Conservation (phyloP, 257 asterid species). For the Primulina huaijiensis region DNA sequence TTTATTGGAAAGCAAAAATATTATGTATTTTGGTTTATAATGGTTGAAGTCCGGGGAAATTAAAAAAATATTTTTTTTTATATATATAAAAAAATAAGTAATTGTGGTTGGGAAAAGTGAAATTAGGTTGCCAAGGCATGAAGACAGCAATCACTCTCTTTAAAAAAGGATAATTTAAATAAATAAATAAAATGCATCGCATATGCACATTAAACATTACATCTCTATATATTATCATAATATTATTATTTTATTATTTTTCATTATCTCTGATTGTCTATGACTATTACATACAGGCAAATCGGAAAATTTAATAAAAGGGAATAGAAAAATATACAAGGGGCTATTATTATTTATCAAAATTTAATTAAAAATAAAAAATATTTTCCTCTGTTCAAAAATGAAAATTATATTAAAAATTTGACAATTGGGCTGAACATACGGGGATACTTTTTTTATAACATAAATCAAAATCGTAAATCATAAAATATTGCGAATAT, state of each 20-base stretch:
- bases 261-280: too few relatives aligned
- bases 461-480: too few relatives aligned
- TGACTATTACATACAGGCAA: background rate
- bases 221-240: too few relatives aligned
- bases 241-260: too few relatives aligned
- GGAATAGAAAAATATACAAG: too few relatives aligned
- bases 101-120: constrained; percentile 91
- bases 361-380: too few relatives aligned
- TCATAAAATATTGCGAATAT: too few relatives aligned
- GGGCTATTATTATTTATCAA: too few relatives aligned
- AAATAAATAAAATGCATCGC: constrained; percentile 23
- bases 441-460: too few relatives aligned
- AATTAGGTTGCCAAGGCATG: constrained; percentile 93
- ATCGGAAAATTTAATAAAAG: background rate
- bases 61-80: background rate
- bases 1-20: constrained; percentile 38
- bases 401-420: too few relatives aligned
- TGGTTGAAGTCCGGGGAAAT: constrained; percentile 72
- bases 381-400: background rate
- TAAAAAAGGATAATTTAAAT: constrained; percentile 23
- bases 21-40: constrained; percentile 86
- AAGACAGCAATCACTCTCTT: constrained; percentile 60
- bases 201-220: constrained; percentile 16
- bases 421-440: too few relatives aligned
- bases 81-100: constrained; percentile 21